Evolutionary conservation across 805 yeast species (phyloP).

Genomic region (Sungouiozyma intestinalis): DNA sequence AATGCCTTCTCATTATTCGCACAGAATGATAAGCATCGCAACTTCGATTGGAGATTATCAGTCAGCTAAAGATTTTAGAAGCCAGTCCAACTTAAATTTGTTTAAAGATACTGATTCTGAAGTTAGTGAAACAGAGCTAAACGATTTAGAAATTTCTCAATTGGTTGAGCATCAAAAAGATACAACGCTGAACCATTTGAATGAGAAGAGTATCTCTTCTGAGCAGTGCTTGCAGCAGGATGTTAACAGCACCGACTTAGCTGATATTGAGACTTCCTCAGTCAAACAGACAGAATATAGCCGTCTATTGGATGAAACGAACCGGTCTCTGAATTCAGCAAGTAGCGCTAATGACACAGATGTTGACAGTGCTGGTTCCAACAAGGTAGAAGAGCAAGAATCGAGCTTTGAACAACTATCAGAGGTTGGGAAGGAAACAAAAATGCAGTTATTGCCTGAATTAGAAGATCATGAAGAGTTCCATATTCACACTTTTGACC

Average conservation of each 20-base stretch:
- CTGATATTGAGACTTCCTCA: not conserved
- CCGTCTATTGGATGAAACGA: not conserved
- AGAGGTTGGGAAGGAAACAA: too few species aligned
- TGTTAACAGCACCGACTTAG: not conserved
- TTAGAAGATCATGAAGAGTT: conserved; percentile 7
- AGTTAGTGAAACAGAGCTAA: not conserved
- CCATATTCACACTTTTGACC: conserved; percentile 4
- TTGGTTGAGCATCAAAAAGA: not conserved
- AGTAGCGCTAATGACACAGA: too few species aligned
- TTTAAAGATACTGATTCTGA: not conserved
- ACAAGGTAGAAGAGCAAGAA: not conserved
- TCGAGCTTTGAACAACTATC: not conserved
- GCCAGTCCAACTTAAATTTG: not conserved
- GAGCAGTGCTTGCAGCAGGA: not conserved
- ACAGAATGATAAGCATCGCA: conserved; percentile 18
- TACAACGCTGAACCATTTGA: not conserved
- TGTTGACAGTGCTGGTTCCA: not conserved
- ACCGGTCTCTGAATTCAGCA: not conserved
- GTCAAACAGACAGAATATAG: not conserved
- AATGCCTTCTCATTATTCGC: conserved; percentile 1
- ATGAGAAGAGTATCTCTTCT: not conserved
- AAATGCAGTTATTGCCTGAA: not conserved
- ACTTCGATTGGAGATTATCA: conserved; percentile 19
- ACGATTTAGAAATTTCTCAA: not conserved
- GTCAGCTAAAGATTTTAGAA: conserved; percentile 14